phyloP scores from a whole-genome alignment of 345 rosid species.

The Conringia planisiliqua region DNA sequence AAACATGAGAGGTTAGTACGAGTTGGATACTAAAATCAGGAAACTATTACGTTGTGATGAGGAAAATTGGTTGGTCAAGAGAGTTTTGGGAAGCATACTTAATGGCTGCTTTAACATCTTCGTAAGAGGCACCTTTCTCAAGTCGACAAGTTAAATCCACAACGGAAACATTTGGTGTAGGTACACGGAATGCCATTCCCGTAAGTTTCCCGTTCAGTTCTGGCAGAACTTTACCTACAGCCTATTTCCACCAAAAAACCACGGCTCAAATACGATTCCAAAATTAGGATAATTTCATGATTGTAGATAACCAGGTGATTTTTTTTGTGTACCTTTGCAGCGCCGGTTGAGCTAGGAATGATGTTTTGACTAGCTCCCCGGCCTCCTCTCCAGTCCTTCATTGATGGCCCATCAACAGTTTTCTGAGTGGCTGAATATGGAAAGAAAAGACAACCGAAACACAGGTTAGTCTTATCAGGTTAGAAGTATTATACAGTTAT shows the following conservation, averaged over 20 bases:
- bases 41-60: neutral
- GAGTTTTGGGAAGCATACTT: conserved; percentile 46
- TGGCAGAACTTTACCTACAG: conserved; percentile 99
- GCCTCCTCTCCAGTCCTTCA: conserved; percentile 99
- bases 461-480: conserved; percentile 1
- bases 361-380: conserved; percentile 97
- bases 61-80: neutral
- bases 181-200: conserved; percentile 99
- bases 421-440: conserved; percentile 83
- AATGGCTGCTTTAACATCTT: conserved; percentile 90
- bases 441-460: conserved; percentile 10
- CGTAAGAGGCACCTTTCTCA: conserved; percentile 87
- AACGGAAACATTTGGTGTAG: conserved; percentile 93
- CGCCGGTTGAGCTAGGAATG: conserved; percentile 99
- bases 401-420: conserved; percentile 97
- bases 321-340: conserved; percentile 71
- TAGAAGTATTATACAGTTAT: neutral
- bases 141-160: conserved; percentile 98
- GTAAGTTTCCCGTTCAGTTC: conserved; percentile 97
- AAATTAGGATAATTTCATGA: neutral
- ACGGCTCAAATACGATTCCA: conserved; percentile 2
- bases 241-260: conserved; percentile 38
- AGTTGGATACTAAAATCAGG: neutral
- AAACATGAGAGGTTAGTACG: conserved; percentile 8
- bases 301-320: neutral